phyloP scores from a whole-genome alignment of 2,329 filamentous ascomycete species.

The Hymenoscyphus infarciens region DNA sequence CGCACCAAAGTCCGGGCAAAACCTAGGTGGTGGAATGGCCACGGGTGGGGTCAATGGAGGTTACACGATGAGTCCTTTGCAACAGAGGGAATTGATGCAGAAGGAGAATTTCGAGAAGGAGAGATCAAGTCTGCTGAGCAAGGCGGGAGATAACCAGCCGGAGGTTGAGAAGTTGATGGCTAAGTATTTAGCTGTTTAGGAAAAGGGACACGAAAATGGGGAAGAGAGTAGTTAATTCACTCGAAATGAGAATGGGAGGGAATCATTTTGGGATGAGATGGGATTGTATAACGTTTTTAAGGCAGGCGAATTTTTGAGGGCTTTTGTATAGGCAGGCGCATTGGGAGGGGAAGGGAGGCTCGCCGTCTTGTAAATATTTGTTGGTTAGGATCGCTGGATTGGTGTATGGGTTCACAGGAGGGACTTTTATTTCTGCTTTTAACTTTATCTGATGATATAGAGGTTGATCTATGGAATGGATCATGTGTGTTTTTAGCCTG shows the following conservation, averaged over 20 bases:
- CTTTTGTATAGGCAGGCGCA: neutral
- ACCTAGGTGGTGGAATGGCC: constrained; percentile 36
- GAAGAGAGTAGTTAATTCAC: neutral
- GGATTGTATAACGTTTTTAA: neutral
- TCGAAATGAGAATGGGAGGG: neutral
- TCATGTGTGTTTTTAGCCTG: neutral
- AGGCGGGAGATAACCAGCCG: constrained; percentile 26
- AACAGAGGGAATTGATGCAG: constrained; percentile 47
- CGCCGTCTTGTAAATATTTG: neutral
- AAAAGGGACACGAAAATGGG: neutral
- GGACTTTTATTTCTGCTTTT: no score
- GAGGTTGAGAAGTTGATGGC: constrained; percentile 29
- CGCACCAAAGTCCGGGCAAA: constrained; percentile 42
- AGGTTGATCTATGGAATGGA: neutral
- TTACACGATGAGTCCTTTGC: constrained; percentile 41
- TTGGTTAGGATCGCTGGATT: neutral
- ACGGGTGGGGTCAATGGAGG: neutral
- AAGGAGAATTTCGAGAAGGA: constrained; percentile 44
- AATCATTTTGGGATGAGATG: neutral
- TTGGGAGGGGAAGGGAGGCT: neutral
- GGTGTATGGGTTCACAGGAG: neutral
- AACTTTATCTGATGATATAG: neutral
- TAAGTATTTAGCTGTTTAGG: constrained; percentile 28
- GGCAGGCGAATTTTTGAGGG: neutral
- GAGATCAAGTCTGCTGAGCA: constrained; percentile 37